Base-by-base conservation (phyloP, 306 rosid genomes). In the Senna siamea region DNA sequence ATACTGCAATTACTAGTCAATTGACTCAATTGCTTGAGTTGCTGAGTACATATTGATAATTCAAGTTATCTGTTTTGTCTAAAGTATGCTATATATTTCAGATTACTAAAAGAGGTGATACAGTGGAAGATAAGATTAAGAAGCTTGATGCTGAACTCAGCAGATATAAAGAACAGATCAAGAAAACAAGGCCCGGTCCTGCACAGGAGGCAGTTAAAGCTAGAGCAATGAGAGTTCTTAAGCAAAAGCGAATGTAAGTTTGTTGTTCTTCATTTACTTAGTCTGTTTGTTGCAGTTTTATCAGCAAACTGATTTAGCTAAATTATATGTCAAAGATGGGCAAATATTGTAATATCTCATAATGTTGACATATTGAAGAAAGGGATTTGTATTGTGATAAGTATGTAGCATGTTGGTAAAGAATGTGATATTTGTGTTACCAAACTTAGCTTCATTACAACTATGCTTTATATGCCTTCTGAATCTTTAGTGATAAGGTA, bases 151-250 rank as follows among this genome's bases (percentile, higher is more conserved):
- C 28, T 6, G 97, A 95, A 57, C 99, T 95, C 26, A 86, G 63
- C 82, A 87, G 88, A 85, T 95, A 92, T 66, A 95, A 95, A 75
- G 99, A 92, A 63, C 99, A 95, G 84, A 79, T 95, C 43, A 90
- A 92, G 91, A 92, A 87, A 87, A 92, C 98, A 34, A 92, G 98
- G 74, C 96, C 99, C 35, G 99, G 99, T 70, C 97, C 97, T 61
- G 88, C 93, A 13, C 99, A 85, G 71, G 99, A 95, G 74, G 99
- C 92, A 69, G 43, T 95, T 58, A 95, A 95, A 83, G 85, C 98
- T 69, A 87, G 96, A 76, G 98, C 99, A 23, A 90, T 95, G 99
- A 87, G 96, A 66, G 90, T 92, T 83, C 92, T 95, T 72, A 95
- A 95, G 89, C 98, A 92, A 69, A 95, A 95, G 78, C 76, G 92